Conservation (phyloP, 345 rosid genomes). For the Heritiera littoralis region DNA sequence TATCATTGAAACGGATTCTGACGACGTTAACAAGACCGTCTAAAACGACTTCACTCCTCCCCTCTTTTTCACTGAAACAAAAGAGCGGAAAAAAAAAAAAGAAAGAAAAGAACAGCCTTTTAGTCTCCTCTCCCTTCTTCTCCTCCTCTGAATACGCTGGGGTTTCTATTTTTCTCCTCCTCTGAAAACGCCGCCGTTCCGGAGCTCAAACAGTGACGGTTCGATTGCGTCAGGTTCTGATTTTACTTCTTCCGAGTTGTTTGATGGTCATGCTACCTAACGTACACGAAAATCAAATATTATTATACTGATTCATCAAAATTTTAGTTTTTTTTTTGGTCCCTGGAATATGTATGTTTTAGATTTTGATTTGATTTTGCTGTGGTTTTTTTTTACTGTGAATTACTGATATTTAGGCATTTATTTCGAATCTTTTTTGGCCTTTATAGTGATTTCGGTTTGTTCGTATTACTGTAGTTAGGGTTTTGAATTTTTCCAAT, state of each 20-base stretch:
- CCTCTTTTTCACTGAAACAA: constrained; percentile 24
- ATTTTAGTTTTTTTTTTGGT: background rate
- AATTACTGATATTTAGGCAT: constrained; percentile 31
- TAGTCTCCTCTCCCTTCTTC: constrained; percentile 8
- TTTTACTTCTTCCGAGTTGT: constrained; percentile 1
- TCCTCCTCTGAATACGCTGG: background rate
- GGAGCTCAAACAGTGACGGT: constrained; percentile 8
- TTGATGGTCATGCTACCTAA: background rate
- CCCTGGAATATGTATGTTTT: background rate
- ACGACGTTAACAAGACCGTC: constrained; percentile 57
- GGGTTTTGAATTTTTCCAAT: constrained; percentile 21
- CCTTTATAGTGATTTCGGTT: constrained; percentile 24
- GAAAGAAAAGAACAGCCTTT: constrained; percentile 13
- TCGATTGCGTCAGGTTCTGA: constrained; percentile 25
- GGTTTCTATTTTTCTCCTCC: background rate
- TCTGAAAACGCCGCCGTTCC: background rate
- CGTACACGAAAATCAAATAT: background rate
- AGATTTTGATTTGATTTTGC: constrained; percentile 22
- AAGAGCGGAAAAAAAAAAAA: background rate
- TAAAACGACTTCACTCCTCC: constrained; percentile 52
- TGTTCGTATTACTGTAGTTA: constrained; percentile 29
- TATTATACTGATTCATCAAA: background rate
- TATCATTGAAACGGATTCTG: constrained; percentile 15
- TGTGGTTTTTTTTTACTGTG: constrained; percentile 25
- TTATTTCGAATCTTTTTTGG: constrained; percentile 57